These are phyloP conservation scores for Geosmithia putterillii DNA, from an alignment of 2,329 filamentous ascomycete species.

Conservation along the genomic window DNA sequence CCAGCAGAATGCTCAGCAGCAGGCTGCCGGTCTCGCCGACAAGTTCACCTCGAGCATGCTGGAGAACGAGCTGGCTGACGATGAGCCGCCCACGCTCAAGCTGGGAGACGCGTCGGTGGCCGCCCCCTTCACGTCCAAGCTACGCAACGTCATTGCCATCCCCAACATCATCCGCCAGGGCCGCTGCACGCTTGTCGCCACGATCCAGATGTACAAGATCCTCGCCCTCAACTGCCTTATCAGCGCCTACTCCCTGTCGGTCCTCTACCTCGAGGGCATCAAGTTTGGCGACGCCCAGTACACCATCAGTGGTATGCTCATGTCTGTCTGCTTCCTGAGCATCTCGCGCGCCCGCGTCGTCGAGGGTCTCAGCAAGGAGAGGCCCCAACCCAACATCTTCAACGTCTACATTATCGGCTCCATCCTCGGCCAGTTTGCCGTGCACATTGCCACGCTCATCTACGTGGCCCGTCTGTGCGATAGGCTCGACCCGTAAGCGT, in stretches of 20 bases:
- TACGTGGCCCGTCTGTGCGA: slow-evolving; percentile 90
- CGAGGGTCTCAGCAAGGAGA: slow-evolving; percentile 89
- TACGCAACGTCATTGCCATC: slow-evolving; percentile 91
- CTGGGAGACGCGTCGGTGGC: slow-evolving; percentile 94
- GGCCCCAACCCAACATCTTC: slow-evolving; percentile 97
- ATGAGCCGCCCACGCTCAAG: slow-evolving; percentile 90
- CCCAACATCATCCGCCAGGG: slow-evolving; percentile 98
- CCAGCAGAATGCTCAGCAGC: slow-evolving; percentile 53
- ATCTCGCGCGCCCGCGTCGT: slow-evolving; percentile 97
- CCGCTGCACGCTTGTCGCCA: slow-evolving; percentile 92
- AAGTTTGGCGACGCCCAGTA: slow-evolving; percentile 98
- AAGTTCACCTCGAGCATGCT: slow-evolving; percentile 80
- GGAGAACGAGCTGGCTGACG: slow-evolving; percentile 77
- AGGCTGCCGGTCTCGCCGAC: slow-evolving; percentile 70
- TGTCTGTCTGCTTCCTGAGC: slow-evolving; percentile 98
- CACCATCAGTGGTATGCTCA: slow-evolving; percentile 97
- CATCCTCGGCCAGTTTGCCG: slow-evolving; percentile 90
- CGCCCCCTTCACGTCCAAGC: slow-evolving; percentile 93
- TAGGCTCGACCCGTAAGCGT: slow-evolving; percentile 68
- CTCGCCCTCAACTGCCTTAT: slow-evolving; percentile 95
- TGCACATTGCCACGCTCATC: slow-evolving; percentile 88
- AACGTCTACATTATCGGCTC: slow-evolving; percentile 98
- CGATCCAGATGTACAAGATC: slow-evolving; percentile 99
- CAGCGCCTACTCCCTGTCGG: slow-evolving; percentile 91
- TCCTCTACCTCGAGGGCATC: slow-evolving; percentile 94